These are phyloP conservation scores for Apiotrichum brassicae DNA, from an alignment of 1,284 basidiomycete genomes.

Conservation along the genomic window DNA sequence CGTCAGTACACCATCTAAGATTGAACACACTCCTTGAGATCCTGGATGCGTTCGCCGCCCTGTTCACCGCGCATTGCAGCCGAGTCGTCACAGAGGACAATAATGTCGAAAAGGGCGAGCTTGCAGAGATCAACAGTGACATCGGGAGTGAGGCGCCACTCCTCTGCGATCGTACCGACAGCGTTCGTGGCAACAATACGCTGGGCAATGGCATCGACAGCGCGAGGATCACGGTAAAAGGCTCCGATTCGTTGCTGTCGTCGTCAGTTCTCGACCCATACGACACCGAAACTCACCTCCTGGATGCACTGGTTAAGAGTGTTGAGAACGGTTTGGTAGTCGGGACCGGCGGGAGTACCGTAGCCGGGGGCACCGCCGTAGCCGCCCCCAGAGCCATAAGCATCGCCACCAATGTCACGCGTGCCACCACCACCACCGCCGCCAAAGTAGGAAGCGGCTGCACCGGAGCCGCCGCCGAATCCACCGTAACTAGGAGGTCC, in stretches of 20 bases:
- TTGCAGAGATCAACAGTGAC: conserved; percentile 30
- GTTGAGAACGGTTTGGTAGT: conserved; percentile 5
- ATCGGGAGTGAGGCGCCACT: conserved; percentile 48
- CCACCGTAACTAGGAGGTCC: conserved; percentile 2
- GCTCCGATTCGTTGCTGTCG: conserved; percentile 44
- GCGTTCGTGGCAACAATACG: conserved; percentile 43
- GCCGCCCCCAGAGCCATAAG: not conserved
- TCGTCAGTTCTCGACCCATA: not conserved
- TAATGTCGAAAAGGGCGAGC: conserved; percentile 16
- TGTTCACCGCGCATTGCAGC: conserved; percentile 10
- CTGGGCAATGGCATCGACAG: conserved; percentile 45
- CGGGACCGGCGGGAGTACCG: conserved; percentile 1
- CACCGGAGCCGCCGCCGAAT: conserved; percentile 1
- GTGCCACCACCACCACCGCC: conserved; percentile 1
- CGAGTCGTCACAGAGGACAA: conserved; percentile 18
- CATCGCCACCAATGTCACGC: conserved; percentile 2
- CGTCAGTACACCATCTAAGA: no score
- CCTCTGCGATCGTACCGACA: conserved; percentile 41
- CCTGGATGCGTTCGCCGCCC: conserved; percentile 20
- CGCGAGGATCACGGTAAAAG: conserved; percentile 50
- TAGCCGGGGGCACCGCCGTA: not conserved
- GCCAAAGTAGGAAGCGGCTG: not conserved
- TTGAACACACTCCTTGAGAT: conserved; percentile 46
- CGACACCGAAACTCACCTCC: conserved; percentile 31
- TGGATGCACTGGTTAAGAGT: conserved; percentile 43